Evolutionary conservation across 148 eudicot species (phyloP).

Genomic region (Rhododendron simsii): DNA sequence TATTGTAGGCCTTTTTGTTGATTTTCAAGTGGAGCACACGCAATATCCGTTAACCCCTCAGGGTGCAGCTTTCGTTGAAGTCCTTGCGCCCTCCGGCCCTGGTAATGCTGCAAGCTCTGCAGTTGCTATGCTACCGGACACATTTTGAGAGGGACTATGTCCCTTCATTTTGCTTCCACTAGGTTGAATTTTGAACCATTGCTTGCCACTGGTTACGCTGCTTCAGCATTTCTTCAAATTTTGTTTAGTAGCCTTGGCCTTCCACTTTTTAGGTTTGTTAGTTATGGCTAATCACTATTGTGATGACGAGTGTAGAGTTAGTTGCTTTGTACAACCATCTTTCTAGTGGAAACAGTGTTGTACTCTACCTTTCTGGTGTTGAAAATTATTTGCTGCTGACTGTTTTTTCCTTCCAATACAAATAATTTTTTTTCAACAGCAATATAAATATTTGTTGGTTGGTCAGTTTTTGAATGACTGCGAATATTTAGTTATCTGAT

Average conservation of each 20-base stretch:
- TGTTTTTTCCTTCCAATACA: neutral
- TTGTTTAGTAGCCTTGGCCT: neutral
- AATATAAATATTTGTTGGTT: neutral
- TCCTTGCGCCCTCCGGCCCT: neutral
- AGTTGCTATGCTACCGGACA: neutral
- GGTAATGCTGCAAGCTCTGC: neutral
- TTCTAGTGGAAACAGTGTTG: neutral
- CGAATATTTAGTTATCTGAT: neutral
- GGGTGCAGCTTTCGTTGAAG: neutral
- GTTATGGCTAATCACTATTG: neutral
- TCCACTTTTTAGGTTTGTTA: neutral
- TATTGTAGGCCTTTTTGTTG: neutral
- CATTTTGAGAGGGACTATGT: neutral
- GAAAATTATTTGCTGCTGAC: neutral
- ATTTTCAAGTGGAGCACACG: neutral
- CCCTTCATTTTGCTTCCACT: neutral
- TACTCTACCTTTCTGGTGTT: neutral
- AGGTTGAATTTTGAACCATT: neutral
- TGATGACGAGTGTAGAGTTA: neutral
- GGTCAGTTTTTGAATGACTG: neutral
- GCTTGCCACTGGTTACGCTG: neutral
- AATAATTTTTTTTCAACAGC: too few species aligned
- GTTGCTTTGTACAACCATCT: neutral
- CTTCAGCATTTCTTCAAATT: neutral
- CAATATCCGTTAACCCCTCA: neutral